A percentile compares a stretch with the other conserved stretches of the same genome.
Evolutionary conservation across 345 rosid species (phyloP).

Genomic region (Populus deltoides): DNA sequence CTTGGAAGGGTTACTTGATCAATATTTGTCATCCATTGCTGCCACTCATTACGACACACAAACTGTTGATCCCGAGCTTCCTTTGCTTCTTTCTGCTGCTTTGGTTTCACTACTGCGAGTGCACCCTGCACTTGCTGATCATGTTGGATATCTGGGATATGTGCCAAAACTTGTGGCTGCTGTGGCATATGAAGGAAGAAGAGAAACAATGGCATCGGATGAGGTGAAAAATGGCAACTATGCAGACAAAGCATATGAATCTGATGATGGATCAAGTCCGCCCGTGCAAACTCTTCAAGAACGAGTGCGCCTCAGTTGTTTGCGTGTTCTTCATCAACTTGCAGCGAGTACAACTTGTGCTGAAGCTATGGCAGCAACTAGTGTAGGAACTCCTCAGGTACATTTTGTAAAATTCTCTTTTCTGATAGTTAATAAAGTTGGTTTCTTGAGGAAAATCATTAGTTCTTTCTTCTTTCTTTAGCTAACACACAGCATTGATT

Average conservation of each 20-base stretch:
- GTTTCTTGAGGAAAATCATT: not conserved
- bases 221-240: constrained; percentile 52
- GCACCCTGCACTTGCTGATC: constrained; percentile 97
- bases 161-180: constrained; percentile 98
- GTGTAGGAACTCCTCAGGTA: constrained; percentile 92
- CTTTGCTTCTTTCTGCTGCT: constrained; percentile 96
- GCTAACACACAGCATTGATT: too few relatives aligned
- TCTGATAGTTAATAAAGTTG: not conserved
- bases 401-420: constrained; percentile 7
- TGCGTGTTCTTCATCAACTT: constrained; percentile 97
- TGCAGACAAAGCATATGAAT: constrained; percentile 44
- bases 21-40: constrained; percentile 88
- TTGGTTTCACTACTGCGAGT: constrained; percentile 95
- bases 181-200: constrained; percentile 89
- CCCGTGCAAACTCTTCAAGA: constrained; percentile 88
- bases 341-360: constrained; percentile 96
- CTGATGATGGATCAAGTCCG: constrained; percentile 50
- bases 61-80: constrained; percentile 86
- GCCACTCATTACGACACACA: constrained; percentile 81
- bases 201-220: constrained; percentile 83
- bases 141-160: constrained; percentile 94
- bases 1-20: constrained; percentile 96
- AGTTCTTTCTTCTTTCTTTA: not conserved
- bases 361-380: constrained; percentile 99
- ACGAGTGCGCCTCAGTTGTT: constrained; percentile 95